Evolutionary conservation across 2,329 filamentous ascomycete genomes (phyloP).

Genomic region (Fusarium piperis): DNA sequence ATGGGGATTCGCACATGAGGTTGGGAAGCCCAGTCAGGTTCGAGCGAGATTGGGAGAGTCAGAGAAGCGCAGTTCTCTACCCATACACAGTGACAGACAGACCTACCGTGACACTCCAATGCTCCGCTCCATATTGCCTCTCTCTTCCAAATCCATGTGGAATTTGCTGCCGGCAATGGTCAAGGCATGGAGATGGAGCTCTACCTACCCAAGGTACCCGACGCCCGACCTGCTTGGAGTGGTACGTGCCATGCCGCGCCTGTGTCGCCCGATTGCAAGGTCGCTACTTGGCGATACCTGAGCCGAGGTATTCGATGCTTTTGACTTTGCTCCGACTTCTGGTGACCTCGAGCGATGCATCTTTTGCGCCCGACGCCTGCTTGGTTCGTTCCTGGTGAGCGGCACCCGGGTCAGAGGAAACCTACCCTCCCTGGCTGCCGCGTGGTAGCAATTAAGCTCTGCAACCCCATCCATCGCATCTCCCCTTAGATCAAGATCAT

Average conservation of each 20-base stretch:
- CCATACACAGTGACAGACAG: not conserved
- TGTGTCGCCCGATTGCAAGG: constrained; percentile 1
- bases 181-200: constrained; percentile 6
- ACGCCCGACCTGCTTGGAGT: not conserved
- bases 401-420: not conserved
- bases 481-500: constrained; percentile 1
- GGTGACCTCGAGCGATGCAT: not conserved
- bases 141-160: not conserved
- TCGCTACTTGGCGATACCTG: constrained; percentile 12
- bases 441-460: not conserved
- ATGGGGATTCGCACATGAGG: constrained; percentile 8
- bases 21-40: not conserved
- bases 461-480: not conserved
- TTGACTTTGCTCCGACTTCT: not conserved
- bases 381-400: not conserved
- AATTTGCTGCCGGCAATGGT: constrained; percentile 6
- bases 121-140: not conserved
- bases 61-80: not conserved
- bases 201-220: not conserved
- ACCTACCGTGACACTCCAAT: not conserved
- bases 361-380: not conserved
- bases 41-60: constrained; percentile 3
- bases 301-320: constrained; percentile 1
- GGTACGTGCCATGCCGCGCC: constrained; percentile 22
- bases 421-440: not conserved